Evolutionary conservation across 371 early-diverging fungal species (phyloP).

Genomic region (Mucor circinelloides): DNA sequence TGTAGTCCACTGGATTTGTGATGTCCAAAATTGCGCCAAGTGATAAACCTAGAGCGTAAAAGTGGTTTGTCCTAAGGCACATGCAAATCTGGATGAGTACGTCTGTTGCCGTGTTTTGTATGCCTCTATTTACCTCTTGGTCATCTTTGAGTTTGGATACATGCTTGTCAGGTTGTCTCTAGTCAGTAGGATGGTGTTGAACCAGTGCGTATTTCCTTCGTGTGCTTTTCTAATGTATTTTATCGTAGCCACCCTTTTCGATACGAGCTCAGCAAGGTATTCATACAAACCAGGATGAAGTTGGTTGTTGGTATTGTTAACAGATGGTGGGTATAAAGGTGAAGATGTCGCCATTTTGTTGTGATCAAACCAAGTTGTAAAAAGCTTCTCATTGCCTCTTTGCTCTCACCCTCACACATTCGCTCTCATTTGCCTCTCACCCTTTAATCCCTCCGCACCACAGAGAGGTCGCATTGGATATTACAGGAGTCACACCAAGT

Average conservation of each 20-base stretch:
- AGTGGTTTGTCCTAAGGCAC: conserved; percentile 48
- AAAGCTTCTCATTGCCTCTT: background rate
- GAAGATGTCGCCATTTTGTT: conserved; percentile 19
- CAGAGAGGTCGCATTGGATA: background rate
- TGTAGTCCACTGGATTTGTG: conserved; percentile 63
- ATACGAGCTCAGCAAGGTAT: conserved; percentile 60
- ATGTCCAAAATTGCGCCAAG: conserved; percentile 67
- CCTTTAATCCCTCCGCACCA: background rate
- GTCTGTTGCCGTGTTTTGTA: too few relatives aligned
- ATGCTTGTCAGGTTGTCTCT: conserved; percentile 47
- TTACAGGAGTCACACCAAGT: background rate
- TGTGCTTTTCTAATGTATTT: conserved; percentile 62
- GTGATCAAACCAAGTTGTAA: background rate
- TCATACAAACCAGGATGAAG: conserved; percentile 47
- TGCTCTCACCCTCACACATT: too few relatives aligned
- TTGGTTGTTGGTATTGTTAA: background rate
- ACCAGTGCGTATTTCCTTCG: conserved; percentile 61
- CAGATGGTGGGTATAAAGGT: conserved; percentile 17
- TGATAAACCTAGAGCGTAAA: conserved; percentile 67
- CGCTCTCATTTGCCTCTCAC: background rate
- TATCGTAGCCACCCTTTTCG: conserved; percentile 69
- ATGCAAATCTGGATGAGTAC: background rate
- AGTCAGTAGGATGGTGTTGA: conserved; percentile 62
- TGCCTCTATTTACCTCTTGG: conserved; percentile 31
- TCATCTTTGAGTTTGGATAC: conserved; percentile 48